Conservation (phyloP, 2,329 filamentous ascomycete species). For the Neofusicoccum umdonicola region DNA sequence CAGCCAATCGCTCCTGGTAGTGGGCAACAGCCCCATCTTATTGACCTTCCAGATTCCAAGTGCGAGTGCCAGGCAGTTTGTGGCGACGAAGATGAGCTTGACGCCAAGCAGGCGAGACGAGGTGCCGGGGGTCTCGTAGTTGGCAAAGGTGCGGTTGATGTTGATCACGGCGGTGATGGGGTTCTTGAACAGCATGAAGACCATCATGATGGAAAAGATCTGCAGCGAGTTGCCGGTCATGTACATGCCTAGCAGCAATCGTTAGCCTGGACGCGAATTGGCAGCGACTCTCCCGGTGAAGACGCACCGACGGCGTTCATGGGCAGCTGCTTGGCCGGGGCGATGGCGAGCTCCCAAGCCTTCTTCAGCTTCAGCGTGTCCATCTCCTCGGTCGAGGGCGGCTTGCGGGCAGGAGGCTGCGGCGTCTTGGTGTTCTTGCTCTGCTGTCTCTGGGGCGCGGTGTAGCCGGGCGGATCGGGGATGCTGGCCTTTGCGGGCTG, state of each 20-base stretch:
- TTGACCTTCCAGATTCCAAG: conserved; percentile 97
- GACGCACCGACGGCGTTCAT: conserved; percentile 87
- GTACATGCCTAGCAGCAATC: conserved; percentile 67
- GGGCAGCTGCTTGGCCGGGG: conserved; percentile 86
- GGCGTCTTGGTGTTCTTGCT: conserved; percentile 31
- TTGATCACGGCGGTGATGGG: conserved; percentile 79
- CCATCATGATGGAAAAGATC: conserved; percentile 99
- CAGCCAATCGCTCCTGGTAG: conserved; percentile 94
- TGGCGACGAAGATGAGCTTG: conserved; percentile 82
- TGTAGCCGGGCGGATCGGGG: conserved; percentile 84
- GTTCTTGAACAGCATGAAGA: conserved; percentile 98
- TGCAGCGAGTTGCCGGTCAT: conserved; percentile 98
- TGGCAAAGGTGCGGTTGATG: conserved; percentile 85
- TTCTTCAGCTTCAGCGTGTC: conserved; percentile 97
- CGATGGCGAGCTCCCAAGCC: conserved; percentile 94
- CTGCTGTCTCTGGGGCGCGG: conserved; percentile 36
- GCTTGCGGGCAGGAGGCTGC: conserved; percentile 54
- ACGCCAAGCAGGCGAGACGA: conserved; percentile 71
- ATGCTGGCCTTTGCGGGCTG: conserved; percentile 65
- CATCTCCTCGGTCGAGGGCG: conserved; percentile 78
- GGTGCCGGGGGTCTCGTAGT: conserved; percentile 82
- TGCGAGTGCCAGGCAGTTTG: conserved; percentile 79
- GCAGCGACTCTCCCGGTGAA: background rate
- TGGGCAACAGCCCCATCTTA: conserved; percentile 92
- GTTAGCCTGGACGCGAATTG: background rate